A percentile compares a stretch with the other conserved stretches of the same genome.
Conservation (phyloP, 306 rosid genomes). For the Trifolium subterraneum region DNA sequence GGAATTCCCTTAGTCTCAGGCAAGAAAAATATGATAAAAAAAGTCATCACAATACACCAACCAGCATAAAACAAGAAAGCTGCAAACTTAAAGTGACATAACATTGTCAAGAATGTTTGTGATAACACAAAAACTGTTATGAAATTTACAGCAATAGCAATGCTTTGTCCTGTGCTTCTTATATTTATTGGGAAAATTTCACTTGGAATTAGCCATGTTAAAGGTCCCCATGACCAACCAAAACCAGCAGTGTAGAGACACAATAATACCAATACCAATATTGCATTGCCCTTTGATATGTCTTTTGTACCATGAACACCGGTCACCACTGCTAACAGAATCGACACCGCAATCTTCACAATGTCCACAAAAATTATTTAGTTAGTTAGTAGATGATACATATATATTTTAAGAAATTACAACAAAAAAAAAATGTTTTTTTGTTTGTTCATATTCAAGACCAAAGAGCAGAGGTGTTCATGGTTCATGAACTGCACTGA, state of each 20-base stretch:
- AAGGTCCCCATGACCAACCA: conserved; percentile 92
- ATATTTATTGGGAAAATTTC: conserved; percentile 75
- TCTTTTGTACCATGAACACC: conserved; percentile 57
- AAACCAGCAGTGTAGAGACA: conserved; percentile 66
- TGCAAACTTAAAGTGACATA: conserved; percentile 71
- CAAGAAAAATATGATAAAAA: conserved; percentile 57
- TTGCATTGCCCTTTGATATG: conserved; percentile 54
- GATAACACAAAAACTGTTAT: conserved; percentile 52
- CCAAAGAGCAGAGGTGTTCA: too few species aligned
- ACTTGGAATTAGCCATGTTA: conserved; percentile 73
- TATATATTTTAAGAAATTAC: too few species aligned
- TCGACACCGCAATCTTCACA: conserved; percentile 64
- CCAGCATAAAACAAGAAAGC: conserved; percentile 71
- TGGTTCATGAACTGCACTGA: too few species aligned
- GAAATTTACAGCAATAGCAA: conserved; percentile 57
- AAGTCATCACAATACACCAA: conserved; percentile 66
- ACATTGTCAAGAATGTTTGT: conserved; percentile 70
- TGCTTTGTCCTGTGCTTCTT: conserved; percentile 69
- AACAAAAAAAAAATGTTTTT: too few species aligned
- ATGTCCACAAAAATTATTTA: background rate
- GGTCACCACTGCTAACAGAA: conserved; percentile 46
- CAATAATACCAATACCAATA: conserved; percentile 58
- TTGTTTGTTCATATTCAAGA: too few species aligned
- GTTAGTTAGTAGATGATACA: background rate
- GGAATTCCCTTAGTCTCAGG: conserved; percentile 83